Conservation (phyloP, 2,329 filamentous ascomycete species). For the Juglanconis sp. region DNA sequence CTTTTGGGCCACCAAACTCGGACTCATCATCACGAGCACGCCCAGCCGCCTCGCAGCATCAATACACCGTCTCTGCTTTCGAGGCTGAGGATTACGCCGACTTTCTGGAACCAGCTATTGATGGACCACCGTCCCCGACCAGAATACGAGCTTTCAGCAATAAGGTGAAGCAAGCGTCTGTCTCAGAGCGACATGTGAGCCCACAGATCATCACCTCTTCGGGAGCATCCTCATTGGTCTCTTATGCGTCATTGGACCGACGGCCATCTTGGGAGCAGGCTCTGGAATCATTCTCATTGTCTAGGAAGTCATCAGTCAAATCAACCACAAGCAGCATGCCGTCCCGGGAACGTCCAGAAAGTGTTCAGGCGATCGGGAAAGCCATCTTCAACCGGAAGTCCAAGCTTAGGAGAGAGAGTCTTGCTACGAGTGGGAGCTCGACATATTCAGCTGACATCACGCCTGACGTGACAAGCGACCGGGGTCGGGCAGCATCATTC, state of each 20-base stretch:
- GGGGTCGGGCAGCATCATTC: conserved; percentile 23
- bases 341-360: conserved; percentile 54
- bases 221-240: conserved; percentile 52
- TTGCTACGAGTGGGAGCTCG: conserved; percentile 46
- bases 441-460: conserved; percentile 44
- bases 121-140: conserved; percentile 60
- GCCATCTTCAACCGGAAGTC: conserved; percentile 55
- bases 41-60: conserved; percentile 6
- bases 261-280: conserved; percentile 47
- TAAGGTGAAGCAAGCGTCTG: conserved; percentile 55
- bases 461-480: conserved; percentile 20
- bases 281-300: conserved; percentile 47
- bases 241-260: conserved; percentile 40
- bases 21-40: conserved; percentile 11
- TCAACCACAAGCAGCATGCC: conserved; percentile 53
- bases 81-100: conserved; percentile 32
- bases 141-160: conserved; percentile 56
- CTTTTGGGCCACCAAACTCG: conserved; percentile 1
- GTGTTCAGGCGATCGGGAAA: conserved; percentile 57
- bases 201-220: conserved; percentile 51
- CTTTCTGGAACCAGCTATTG: conserved; percentile 55
- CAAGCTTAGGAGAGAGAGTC: conserved; percentile 50
- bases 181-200: conserved; percentile 43
- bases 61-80: conserved; percentile 12
- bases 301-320: conserved; percentile 53